Base-by-base conservation (phyloP, 768 basidiomycete species). In the Trametes meyenii region DNA sequence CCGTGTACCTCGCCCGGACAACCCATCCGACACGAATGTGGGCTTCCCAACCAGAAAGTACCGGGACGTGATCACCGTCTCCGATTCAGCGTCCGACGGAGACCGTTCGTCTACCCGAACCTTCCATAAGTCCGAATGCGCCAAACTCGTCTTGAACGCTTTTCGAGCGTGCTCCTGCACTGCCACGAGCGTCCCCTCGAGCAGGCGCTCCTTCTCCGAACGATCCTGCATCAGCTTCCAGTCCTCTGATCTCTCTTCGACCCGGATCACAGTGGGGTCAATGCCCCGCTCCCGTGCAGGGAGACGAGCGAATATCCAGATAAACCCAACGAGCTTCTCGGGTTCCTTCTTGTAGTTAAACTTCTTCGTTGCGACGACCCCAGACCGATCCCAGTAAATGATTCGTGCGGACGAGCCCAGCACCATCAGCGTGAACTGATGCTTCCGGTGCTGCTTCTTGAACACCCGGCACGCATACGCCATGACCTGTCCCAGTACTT, bases 31-130 rank as follows among this genome's bases (percentile, higher is more conserved):
- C 2, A 12, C 23, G 33, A 54, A 55, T 12, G 33, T 24, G 8
- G 52, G 58, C 29, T 56, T 52, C 24, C 57, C 61, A 21, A 66
- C 55, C 6, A 66, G 49, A 38, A 60, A 62, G 23, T 14, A 23
- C 7, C 46, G 46, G 8, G 44, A 7, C 19, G 40, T n/a, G 40
- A 13, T 42, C 4, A 14, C 16, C 8, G 16, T 23, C 21, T 23
- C 23, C 23, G 23, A 3, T 23, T 48, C 46, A 2, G 14, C n/a
- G 8, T 33, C 29, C 29, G 29, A 33, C 29, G 29, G 29, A 33
- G 29, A 33, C 29, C 8, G 29, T 13, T 48, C 46, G 21, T 21
- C 21, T 24, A 48, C 46, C 23, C 10, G 8, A 21, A 48, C 8
- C 24, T 48, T 48, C 46, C 46, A 48, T 23, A 3, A 16, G 35